Conservation (phyloP, 306 rosid species). For the Gillenia trifoliata region DNA sequence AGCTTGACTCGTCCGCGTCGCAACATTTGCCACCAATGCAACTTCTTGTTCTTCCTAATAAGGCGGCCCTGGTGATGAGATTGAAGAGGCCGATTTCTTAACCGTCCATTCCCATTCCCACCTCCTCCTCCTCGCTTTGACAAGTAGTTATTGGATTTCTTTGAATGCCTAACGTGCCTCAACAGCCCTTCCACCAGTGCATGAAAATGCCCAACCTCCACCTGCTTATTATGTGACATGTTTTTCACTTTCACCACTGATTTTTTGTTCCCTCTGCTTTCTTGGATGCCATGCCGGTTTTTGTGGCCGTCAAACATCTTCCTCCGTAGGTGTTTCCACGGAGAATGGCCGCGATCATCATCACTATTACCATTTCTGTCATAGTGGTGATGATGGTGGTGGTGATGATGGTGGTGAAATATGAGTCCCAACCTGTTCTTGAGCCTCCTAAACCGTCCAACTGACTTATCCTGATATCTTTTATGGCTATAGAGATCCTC, state of each 20-base stretch:
- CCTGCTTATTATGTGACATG: constrained; percentile 2
- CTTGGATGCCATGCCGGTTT: constrained; percentile 2
- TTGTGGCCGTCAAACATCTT: constrained; percentile 25
- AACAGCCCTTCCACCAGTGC: constrained; percentile 52
- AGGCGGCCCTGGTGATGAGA: background rate
- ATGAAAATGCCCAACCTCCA: constrained; percentile 51
- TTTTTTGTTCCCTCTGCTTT: constrained; percentile 15
- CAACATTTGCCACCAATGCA: constrained; percentile 49
- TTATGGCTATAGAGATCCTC: background rate
- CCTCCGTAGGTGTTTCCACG: constrained; percentile 46
- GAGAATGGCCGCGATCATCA: constrained; percentile 14
- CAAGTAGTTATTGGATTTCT: constrained; percentile 22
- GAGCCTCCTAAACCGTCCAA: constrained; percentile 45
- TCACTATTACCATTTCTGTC: constrained; percentile 1
- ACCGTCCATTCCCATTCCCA: background rate
- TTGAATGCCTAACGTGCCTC: constrained; percentile 40
- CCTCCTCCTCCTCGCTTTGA: constrained; percentile 8
- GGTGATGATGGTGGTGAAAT: constrained; percentile 78
- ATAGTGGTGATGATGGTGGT: constrained; percentile 42
- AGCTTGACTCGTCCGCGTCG: constrained; percentile 38
- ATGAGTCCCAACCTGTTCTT: constrained; percentile 66
- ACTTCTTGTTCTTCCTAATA: constrained; percentile 26
- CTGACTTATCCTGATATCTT: constrained; percentile 20
- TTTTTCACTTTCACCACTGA: constrained; percentile 19
- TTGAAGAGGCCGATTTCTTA: constrained; percentile 13